phyloP scores from a whole-genome alignment of 495 filamentous ascomycete genomes.

The Penicillium ochrochloron region DNA sequence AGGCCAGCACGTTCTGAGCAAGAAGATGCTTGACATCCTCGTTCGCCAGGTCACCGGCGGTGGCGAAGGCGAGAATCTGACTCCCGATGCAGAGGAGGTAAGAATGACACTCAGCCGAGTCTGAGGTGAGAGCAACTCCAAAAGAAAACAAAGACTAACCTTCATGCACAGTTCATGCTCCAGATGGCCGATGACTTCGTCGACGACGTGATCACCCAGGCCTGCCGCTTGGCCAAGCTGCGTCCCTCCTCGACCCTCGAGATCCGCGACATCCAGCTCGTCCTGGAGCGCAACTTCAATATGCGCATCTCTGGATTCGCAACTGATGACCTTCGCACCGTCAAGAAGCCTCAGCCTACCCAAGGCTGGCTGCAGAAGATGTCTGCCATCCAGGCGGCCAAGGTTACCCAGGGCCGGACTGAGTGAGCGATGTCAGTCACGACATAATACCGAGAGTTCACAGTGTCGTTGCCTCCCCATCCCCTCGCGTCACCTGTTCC shows the following conservation, averaged over 20 bases:
- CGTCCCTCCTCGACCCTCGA: slow-evolving; percentile 87
- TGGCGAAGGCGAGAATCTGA: slow-evolving; percentile 69
- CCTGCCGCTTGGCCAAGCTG: slow-evolving; percentile 91
- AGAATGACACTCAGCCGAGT: slow-evolving; percentile 19
- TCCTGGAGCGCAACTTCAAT: slow-evolving; percentile 96
- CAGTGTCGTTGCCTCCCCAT: not conserved
- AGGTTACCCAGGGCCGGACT: slow-evolving; percentile 59
- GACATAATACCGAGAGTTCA: not conserved
- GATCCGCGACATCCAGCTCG: slow-evolving; percentile 90
- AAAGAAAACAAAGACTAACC: slow-evolving; percentile 20
- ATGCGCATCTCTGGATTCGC: slow-evolving; percentile 96
- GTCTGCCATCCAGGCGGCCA: slow-evolving; percentile 91
- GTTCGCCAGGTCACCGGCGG: slow-evolving; percentile 91
- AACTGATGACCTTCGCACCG: slow-evolving; percentile 90
- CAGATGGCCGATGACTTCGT: slow-evolving; percentile 93
- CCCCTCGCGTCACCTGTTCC: not conserved
- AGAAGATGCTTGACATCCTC: slow-evolving; percentile 95
- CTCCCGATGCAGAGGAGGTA: slow-evolving; percentile 95
- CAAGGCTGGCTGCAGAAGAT: slow-evolving; percentile 92
- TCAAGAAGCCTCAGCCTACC: slow-evolving; percentile 87
- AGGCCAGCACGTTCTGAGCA: slow-evolving; percentile 85
- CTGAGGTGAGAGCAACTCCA: not conserved
- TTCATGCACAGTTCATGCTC: slow-evolving; percentile 69
- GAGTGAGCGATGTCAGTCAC: slow-evolving; percentile 31
- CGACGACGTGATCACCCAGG: slow-evolving; percentile 81